Evolutionary conservation across 2,329 filamentous ascomycete genomes (phyloP).

Genomic region (Pyrenophora seminiperda): DNA sequence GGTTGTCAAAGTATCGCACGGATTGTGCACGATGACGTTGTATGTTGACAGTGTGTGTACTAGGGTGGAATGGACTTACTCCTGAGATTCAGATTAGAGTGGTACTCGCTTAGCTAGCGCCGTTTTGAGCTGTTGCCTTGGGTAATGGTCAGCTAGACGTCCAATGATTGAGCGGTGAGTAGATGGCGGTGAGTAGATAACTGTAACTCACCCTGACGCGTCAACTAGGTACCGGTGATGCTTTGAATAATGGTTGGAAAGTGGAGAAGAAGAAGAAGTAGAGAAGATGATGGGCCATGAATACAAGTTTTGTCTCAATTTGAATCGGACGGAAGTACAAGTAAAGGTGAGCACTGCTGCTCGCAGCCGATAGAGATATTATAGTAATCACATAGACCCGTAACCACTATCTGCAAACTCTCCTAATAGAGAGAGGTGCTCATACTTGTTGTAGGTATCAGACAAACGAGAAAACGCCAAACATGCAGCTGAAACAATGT

Average conservation of each 20-base stretch:
- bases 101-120: not conserved
- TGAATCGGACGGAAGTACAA: too few species aligned
- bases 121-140: not conserved
- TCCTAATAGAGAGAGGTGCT: too few species aligned
- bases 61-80: not conserved
- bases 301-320: too few species aligned
- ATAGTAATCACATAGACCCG: too few species aligned
- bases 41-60: not conserved
- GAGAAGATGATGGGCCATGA: too few species aligned
- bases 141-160: not conserved
- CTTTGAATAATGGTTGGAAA: too few species aligned
- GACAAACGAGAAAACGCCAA: not conserved
- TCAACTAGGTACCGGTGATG: not conserved
- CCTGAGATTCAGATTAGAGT: not conserved
- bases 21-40: conserved; percentile 7
- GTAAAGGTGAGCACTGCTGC: too few species aligned
- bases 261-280: too few species aligned
- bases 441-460: too few species aligned
- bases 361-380: too few species aligned
- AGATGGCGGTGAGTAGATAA: not conserved
- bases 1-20: not conserved
- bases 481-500: too few species aligned
- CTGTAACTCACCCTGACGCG: not conserved
- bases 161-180: conserved; percentile 5
- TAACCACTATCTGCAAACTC: too few species aligned